Percentiles rank a stretch among this genome's conserved stretches.
Conservation (phyloP, 2,329 filamentous ascomycete species). For the Calonectria leucothoes region DNA sequence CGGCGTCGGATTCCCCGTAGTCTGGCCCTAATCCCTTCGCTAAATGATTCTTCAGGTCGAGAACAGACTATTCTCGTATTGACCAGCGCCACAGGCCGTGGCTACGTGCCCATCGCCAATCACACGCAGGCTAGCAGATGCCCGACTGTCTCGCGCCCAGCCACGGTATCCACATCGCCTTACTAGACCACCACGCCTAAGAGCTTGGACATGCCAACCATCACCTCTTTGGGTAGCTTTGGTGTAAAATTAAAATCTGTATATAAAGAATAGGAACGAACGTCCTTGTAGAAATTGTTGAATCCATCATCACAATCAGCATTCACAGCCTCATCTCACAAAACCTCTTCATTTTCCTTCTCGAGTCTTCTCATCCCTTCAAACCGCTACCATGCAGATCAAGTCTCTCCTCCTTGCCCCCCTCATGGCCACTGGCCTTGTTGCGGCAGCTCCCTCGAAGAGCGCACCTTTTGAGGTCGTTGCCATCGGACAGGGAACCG, state of each 20-base stretch:
- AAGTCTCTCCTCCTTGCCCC: slow-evolving; percentile 39
- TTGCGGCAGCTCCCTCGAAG: slow-evolving; percentile 40
- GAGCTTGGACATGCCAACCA: neutral
- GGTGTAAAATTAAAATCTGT: neutral
- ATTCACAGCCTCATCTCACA: neutral
- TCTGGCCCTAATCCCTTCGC: neutral
- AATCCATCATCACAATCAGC: neutral
- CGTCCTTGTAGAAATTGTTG: neutral
- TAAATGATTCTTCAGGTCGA: neutral
- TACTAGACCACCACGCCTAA: neutral
- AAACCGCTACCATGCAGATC: slow-evolving; percentile 41
- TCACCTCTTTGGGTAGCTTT: neutral
- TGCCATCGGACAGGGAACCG: slow-evolving; percentile 60
- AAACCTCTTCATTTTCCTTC: no score
- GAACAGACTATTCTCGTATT: neutral
- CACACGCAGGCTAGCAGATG: neutral
- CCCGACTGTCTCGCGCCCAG: neutral
- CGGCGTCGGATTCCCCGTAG: neutral
- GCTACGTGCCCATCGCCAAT: neutral
- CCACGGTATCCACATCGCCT: neutral
- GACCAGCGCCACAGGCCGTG: neutral
- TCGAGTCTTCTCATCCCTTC: neutral
- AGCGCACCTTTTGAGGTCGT: slow-evolving; percentile 59
- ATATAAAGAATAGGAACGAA: neutral
- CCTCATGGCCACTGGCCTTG: slow-evolving; percentile 41